These are phyloP conservation scores for Corchorus olitorius DNA, from an alignment of 345 rosid species.

Conservation along the genomic window DNA sequence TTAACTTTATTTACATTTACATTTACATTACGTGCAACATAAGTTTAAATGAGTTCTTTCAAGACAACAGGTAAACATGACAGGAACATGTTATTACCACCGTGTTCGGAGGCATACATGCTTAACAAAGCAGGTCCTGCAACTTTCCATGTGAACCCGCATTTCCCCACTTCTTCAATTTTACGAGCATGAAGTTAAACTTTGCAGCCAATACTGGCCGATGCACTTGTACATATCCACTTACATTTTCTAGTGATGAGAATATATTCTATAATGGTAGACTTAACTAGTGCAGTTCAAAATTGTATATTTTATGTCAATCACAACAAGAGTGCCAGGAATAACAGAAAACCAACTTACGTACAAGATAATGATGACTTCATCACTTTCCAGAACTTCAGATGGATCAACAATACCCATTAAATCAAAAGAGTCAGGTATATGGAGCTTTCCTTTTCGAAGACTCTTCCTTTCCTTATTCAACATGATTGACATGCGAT, in stretches of 20 bases:
- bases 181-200: conserved; percentile 33
- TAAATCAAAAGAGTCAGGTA: conserved; percentile 68
- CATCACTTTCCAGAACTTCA: conserved; percentile 51
- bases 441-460: conserved; percentile 57
- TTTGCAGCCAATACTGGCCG: background rate
- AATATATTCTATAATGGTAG: background rate
- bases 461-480: conserved; percentile 55
- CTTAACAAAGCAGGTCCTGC: conserved; percentile 69
- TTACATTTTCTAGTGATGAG: background rate
- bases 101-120: conserved; percentile 23
- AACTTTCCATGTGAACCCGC: conserved; percentile 72
- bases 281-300: background rate
- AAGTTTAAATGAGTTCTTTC: conserved; percentile 37
- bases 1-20: no score
- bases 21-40: background rate
- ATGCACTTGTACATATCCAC: background rate
- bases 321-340: background rate
- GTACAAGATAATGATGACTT: conserved; percentile 85
- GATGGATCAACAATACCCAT: conserved; percentile 96
- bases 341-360: conserved; percentile 26
- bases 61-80: conserved; percentile 33
- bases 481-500: conserved; percentile 40
- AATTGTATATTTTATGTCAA: background rate
- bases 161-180: background rate
- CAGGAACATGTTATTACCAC: conserved; percentile 23